Percentiles rank a stretch among this genome's conserved stretches.
phyloP scores from a whole-genome alignment of 148 eudicot genomes.

The Arctostaphylos glauca region DNA sequence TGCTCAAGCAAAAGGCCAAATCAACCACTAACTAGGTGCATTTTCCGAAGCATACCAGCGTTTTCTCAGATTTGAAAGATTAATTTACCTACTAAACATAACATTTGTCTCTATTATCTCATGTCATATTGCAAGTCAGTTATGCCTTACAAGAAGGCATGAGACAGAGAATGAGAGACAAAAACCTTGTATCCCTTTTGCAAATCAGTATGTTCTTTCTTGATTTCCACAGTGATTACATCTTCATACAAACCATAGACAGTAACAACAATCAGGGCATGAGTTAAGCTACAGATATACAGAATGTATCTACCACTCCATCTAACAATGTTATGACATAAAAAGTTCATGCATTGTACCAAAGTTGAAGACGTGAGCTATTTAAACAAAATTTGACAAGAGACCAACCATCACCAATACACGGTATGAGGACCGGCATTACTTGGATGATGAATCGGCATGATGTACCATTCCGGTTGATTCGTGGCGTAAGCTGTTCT shows the following conservation, averaged over 20 bases:
- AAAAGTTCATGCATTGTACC: neutral
- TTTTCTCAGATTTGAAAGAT: too few species aligned
- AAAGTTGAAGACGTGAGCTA: neutral
- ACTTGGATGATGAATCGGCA: constrained; percentile 38
- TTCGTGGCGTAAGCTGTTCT: constrained; percentile 68
- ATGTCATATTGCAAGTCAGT: too few species aligned
- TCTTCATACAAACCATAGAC: neutral
- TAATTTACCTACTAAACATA: too few species aligned
- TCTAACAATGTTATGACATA: neutral
- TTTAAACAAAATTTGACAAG: constrained; percentile 4
- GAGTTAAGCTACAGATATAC: neutral
- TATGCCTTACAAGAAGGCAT: too few species aligned
- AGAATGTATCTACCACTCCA: neutral
- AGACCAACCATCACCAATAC: constrained; percentile 4
- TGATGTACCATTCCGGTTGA: constrained; percentile 17
- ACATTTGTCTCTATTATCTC: too few species aligned
- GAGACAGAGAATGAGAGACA: too few species aligned
- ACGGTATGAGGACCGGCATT: constrained; percentile 18
- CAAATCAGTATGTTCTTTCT: too few species aligned
- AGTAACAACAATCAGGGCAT: neutral
- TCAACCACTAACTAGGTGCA: too few species aligned
- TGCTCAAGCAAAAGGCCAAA: too few species aligned
- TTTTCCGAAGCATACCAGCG: too few species aligned
- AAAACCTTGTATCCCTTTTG: too few species aligned
- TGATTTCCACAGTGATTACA: too few species aligned